Evolutionary conservation across 2,329 filamentous ascomycete genomes (phyloP).

Genomic region (Xylariales sp.): DNA sequence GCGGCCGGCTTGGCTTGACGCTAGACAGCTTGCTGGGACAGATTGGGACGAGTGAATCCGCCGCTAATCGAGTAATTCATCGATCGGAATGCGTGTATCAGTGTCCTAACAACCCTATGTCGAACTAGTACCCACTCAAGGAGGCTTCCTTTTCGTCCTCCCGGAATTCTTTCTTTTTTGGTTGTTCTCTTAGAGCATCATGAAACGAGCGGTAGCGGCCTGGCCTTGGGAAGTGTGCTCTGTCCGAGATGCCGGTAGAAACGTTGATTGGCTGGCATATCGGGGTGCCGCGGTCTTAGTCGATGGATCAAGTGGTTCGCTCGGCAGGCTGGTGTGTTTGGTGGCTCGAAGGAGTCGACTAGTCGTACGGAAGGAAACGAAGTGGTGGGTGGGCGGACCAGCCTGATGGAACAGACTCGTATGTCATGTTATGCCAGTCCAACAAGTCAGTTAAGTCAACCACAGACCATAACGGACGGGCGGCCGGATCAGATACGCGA

Average conservation of each 20-base stretch:
- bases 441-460: not conserved
- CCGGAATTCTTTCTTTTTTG: not conserved
- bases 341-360: constrained; percentile 26
- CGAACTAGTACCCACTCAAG: constrained; percentile 18
- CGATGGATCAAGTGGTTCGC: constrained; percentile 33
- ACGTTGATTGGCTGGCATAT: constrained; percentile 33
- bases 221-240: constrained; percentile 14
- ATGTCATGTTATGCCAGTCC: constrained; percentile 1
- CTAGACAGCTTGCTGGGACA: constrained; percentile 44
- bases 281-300: constrained; percentile 22
- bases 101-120: constrained; percentile 18
- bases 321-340: constrained; percentile 30
- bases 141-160: not conserved
- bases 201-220: constrained; percentile 16
- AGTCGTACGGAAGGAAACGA: constrained; percentile 16
- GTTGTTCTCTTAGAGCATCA: constrained; percentile 12
- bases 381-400: constrained; percentile 23
- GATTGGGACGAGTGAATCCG: constrained; percentile 38
- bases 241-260: constrained; percentile 37
- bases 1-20: constrained; percentile 42
- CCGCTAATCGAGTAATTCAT: constrained; percentile 43
- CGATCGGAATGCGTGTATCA: constrained; percentile 28
- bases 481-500: not conserved
- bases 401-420: constrained; percentile 13
- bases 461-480: not conserved